phyloP scores from a whole-genome alignment of 2,329 filamentous ascomycete genomes.

The Juglanconis oblonga region DNA sequence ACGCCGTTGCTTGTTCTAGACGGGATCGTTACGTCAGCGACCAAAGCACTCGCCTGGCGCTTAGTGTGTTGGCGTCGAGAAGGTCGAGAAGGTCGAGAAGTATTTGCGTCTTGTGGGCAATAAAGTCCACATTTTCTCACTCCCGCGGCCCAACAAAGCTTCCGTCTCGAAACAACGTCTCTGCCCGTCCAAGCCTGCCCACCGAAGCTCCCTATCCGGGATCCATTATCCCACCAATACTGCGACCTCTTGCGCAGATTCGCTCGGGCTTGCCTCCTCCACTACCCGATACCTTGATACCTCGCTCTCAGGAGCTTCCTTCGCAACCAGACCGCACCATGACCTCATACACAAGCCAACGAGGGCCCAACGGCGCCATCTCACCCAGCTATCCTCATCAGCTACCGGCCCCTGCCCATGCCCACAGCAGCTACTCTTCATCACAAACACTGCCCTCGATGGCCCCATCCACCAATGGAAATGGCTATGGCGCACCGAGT shows the following conservation, averaged over 20 bases:
- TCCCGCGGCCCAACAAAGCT: no score
- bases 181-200: no score
- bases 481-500: slow-evolving; percentile 3
- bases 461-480: slow-evolving; percentile 16
- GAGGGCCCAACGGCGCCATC: slow-evolving; percentile 16
- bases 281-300: not conserved
- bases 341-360: slow-evolving; percentile 15
- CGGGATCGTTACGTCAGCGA: not conserved
- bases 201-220: no score
- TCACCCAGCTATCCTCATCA: slow-evolving; percentile 16
- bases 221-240: no score
- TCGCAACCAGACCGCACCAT: not conserved
- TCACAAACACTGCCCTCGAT: slow-evolving; percentile 16
- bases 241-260: not conserved
- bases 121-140: no score
- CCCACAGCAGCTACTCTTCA: slow-evolving; percentile 11
- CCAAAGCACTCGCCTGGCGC: not conserved
- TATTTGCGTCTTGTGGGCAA: not conserved
- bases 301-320: not conserved
- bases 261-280: not conserved
- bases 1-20: not conserved
- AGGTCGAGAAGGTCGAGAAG: not conserved
- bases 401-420: slow-evolving; percentile 13
- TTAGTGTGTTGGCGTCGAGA: not conserved
- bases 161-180: no score